These are phyloP conservation scores for Backusella australiensis DNA, from an alignment of 192 early-diverging fungal genomes.

Conservation along the genomic window DNA sequence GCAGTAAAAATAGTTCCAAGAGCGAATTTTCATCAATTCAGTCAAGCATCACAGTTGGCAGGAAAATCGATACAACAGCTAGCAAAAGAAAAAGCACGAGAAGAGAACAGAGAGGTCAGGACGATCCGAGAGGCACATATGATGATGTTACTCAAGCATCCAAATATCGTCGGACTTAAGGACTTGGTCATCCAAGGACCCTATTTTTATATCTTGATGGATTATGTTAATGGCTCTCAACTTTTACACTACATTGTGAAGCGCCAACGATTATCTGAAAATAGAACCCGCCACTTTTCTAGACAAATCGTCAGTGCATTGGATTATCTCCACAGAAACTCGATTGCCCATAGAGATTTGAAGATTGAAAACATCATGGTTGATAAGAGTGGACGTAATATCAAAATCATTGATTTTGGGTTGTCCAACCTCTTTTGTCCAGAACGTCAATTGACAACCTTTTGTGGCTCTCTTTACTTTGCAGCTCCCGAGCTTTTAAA, in stretches of 20 bases:
- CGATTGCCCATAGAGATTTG: slow-evolving; percentile 70
- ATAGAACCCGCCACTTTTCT: slow-evolving; percentile 71
- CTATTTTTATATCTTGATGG: slow-evolving; percentile 78
- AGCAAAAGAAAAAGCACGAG: slow-evolving; percentile 33
- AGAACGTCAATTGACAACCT: slow-evolving; percentile 54
- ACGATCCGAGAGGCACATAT: slow-evolving; percentile 71
- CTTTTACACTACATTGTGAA: slow-evolving; percentile 83
- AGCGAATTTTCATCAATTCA: slow-evolving; percentile 21
- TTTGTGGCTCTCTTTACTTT: slow-evolving; percentile 74
- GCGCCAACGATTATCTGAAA: slow-evolving; percentile 75
- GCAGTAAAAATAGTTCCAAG: slow-evolving; percentile 65
- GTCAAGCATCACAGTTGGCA: not conserved
- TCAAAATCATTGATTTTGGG: slow-evolving; percentile 90
- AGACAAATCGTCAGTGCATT: slow-evolving; percentile 76
- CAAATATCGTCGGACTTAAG: slow-evolving; percentile 77
- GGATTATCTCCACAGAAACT: slow-evolving; percentile 52
- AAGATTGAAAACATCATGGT: slow-evolving; percentile 88
- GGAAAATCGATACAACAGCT: slow-evolving; percentile 24
- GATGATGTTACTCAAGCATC: slow-evolving; percentile 78
- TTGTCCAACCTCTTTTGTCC: slow-evolving; percentile 71
- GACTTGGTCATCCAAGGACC: slow-evolving; percentile 66
- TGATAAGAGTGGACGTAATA: slow-evolving; percentile 52
- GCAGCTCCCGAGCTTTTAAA: slow-evolving; percentile 85
- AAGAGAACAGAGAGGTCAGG: slow-evolving; percentile 59
- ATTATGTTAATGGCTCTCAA: slow-evolving; percentile 77